phyloP scores from a whole-genome alignment of 2,329 filamentous ascomycete species.

The Penicillium sp. region DNA sequence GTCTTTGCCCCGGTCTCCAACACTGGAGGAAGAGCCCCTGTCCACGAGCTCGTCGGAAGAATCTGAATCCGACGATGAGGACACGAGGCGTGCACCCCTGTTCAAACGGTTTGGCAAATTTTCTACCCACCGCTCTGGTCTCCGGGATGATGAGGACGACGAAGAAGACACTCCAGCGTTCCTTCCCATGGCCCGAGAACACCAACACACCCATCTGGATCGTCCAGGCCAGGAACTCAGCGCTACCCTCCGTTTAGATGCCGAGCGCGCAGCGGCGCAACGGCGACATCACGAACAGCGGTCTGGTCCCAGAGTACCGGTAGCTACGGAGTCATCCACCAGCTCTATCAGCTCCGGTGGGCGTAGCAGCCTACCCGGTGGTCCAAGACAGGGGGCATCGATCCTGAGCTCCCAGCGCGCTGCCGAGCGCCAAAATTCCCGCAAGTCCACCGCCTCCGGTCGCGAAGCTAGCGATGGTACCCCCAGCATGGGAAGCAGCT shows the following conservation, averaged over 20 bases:
- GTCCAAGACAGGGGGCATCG: constrained; percentile 22
- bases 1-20: constrained; percentile 31
- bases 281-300: constrained; percentile 29
- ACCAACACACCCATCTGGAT: constrained; percentile 19
- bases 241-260: constrained; percentile 43
- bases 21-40: constrained; percentile 36
- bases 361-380: constrained; percentile 25
- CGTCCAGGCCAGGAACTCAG: constrained; percentile 37
- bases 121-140: constrained; percentile 36
- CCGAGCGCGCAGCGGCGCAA: constrained; percentile 30
- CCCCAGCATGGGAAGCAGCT: constrained; percentile 65
- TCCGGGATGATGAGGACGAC: constrained; percentile 43
- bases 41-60: constrained; percentile 35
- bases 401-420: constrained; percentile 48
- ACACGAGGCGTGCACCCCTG: constrained; percentile 25
- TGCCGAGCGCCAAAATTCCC: constrained; percentile 51
- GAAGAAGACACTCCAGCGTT: constrained; percentile 51
- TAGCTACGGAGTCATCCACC: constrained; percentile 33
- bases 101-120: constrained; percentile 44
- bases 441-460: constrained; percentile 36
- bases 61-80: constrained; percentile 33
- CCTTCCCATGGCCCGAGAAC: constrained; percentile 39
- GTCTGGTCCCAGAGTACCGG: constrained; percentile 19
- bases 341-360: constrained; percentile 42
- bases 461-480: constrained; percentile 55